These are phyloP conservation scores for Candida orba DNA, from an alignment of 805 yeast species.

Conservation along the genomic window DNA sequence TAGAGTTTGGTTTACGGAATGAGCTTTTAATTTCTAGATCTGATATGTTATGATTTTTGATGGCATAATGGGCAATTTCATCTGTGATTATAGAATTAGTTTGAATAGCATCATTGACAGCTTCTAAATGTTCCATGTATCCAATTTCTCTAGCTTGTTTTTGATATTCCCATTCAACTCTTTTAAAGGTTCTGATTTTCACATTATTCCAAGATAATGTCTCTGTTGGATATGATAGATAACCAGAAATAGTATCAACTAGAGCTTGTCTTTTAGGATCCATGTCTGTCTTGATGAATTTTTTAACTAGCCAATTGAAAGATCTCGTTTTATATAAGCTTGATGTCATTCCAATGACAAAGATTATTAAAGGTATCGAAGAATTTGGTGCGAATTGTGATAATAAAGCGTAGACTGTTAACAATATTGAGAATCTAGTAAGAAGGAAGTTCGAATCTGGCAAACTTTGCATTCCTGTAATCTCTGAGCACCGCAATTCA, in stretches of 20 bases:
- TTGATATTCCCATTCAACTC: conserved; percentile 52
- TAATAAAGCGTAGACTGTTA: conserved; percentile 24
- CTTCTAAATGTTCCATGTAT: conserved; percentile 44
- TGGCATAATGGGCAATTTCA: conserved; percentile 35
- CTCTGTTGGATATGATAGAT: conserved; percentile 36
- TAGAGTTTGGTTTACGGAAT: conserved; percentile 23
- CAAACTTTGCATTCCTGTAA: not conserved
- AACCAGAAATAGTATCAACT: conserved; percentile 36
- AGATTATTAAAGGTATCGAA: conserved; percentile 18
- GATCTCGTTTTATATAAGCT: conserved; percentile 17
- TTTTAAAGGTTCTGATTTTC: conserved; percentile 35
- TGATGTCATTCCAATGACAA: conserved; percentile 26
- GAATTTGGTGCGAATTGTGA: conserved; percentile 19
- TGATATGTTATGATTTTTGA: conserved; percentile 30
- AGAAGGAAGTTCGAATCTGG: conserved; percentile 8
- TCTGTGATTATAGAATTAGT: conserved; percentile 42
- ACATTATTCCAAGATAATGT: conserved; percentile 39
- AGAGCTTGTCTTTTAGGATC: conserved; percentile 21
- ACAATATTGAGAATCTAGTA: conserved; percentile 23
- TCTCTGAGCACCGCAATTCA: too few relatives aligned
- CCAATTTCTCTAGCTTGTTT: conserved; percentile 43
- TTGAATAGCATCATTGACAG: conserved; percentile 39
- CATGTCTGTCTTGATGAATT: conserved; percentile 17
- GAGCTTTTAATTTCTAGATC: conserved; percentile 36
- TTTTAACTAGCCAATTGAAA: conserved; percentile 19